Evolutionary conservation across 305 asterid genomes (phyloP).

Genomic region (Rubia tinctorum): DNA sequence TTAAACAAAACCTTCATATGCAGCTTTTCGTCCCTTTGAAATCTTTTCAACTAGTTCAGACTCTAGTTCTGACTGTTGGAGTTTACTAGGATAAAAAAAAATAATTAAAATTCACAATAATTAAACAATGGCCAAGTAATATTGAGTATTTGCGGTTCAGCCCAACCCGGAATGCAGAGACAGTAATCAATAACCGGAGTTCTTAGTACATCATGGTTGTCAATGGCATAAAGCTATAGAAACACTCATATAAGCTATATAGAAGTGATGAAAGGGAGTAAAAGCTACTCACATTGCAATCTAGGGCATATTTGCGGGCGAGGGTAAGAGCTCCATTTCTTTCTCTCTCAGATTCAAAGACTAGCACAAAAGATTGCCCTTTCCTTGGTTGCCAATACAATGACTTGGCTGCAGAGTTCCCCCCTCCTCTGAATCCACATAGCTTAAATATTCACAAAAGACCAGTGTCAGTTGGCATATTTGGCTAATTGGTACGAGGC

Average conservation of each 20-base stretch:
- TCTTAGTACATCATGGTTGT: too few species aligned
- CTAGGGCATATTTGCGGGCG: conserved; percentile 80
- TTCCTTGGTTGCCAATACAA: conserved; percentile 92
- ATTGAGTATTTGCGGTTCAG: too few species aligned
- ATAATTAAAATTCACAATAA: not conserved
- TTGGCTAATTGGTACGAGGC: not conserved
- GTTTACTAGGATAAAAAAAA: not conserved
- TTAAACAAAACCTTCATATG: conserved; percentile 3
- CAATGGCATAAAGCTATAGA: not conserved
- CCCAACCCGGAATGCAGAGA: too few species aligned
- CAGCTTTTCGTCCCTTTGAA: not conserved
- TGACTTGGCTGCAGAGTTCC: conserved; percentile 90
- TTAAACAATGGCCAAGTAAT: not conserved
- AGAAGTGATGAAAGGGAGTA: conserved; percentile 2
- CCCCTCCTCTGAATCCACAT: conserved; percentile 98
- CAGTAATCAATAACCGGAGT: too few species aligned
- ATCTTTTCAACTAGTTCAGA: not conserved
- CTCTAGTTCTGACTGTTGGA: not conserved
- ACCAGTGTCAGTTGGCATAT: not conserved
- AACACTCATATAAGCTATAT: too few species aligned
- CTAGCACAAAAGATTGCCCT: conserved; percentile 85
- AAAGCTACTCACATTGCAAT: conserved; percentile 73
- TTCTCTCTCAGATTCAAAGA: conserved; percentile 80
- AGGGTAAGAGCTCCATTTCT: conserved; percentile 71
- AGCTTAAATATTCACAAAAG: conserved; percentile 37